Percentiles rank a stretch among this genome's conserved stretches.
Evolutionary conservation across 805 yeast genomes (phyloP).

Genomic region (Candida orba): DNA sequence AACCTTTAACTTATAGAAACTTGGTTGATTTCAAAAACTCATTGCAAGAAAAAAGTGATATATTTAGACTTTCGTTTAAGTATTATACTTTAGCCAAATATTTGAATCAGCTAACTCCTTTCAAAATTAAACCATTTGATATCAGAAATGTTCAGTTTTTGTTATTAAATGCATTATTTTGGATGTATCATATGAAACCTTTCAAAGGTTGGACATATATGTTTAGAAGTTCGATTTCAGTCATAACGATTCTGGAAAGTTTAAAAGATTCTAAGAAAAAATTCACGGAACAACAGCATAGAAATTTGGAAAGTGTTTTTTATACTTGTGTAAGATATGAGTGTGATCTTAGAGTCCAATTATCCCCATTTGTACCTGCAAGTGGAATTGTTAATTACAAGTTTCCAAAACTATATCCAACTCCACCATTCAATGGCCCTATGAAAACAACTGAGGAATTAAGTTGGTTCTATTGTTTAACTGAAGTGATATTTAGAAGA

Average conservation of each 20-base stretch:
- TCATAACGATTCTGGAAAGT: constrained; percentile 16
- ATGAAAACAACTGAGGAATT: constrained; percentile 14
- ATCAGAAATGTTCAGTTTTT: constrained; percentile 13
- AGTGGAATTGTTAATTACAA: constrained; percentile 21
- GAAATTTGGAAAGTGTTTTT: constrained; percentile 16
- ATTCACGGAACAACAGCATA: constrained; percentile 14
- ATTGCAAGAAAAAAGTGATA: constrained; percentile 5
- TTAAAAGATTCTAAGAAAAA: constrained; percentile 14
- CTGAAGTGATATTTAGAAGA: constrained; percentile 20
- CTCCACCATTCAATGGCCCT: constrained; percentile 16
- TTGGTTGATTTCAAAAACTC: constrained; percentile 9
- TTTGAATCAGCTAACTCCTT: constrained; percentile 7
- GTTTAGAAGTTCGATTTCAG: constrained; percentile 15
- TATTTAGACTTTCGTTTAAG: constrained; percentile 6
- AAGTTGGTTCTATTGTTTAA: constrained; percentile 21
- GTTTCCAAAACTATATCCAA: constrained; percentile 19
- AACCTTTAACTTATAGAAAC: constrained; percentile 15
- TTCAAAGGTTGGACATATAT: constrained; percentile 17
- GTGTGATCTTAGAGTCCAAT: constrained; percentile 20
- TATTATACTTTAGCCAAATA: constrained; percentile 10
- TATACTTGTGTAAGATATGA: constrained; percentile 21
- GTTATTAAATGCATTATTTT: constrained; percentile 14
- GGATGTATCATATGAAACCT: constrained; percentile 22
- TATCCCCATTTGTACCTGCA: constrained; percentile 20
- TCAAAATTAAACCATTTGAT: constrained; percentile 12